A percentile compares a stretch with the other conserved stretches of the same genome.
phyloP scores from a whole-genome alignment of 805 yeast genomes.

The Metschnikowia lunata region DNA sequence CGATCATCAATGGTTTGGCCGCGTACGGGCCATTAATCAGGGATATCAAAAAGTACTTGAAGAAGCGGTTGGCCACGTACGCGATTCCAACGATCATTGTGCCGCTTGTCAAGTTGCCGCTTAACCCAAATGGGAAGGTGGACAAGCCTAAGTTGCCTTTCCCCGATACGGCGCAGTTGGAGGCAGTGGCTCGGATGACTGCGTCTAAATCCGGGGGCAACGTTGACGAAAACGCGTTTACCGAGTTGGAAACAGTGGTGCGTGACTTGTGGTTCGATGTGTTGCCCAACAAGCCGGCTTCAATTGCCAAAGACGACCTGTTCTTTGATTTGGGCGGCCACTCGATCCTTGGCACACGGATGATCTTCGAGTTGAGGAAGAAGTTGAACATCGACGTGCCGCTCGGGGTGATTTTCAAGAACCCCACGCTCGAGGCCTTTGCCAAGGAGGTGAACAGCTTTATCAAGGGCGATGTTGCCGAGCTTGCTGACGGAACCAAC shows the following conservation, averaged over 20 bases:
- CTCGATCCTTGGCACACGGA: slow-evolving; percentile 91
- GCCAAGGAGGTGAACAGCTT: slow-evolving; percentile 66
- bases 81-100: slow-evolving; percentile 92
- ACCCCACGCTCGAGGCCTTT: slow-evolving; percentile 79
- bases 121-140: slow-evolving; percentile 97
- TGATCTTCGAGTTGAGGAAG: slow-evolving; percentile 90
- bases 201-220: slow-evolving; percentile 39
- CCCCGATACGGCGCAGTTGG: slow-evolving; percentile 86
- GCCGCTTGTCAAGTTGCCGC: slow-evolving; percentile 79
- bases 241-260: slow-evolving; percentile 60
- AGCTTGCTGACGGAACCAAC: slow-evolving; percentile 31
- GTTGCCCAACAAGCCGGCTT: slow-evolving; percentile 79
- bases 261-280: slow-evolving; percentile 83
- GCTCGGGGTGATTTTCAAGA: slow-evolving; percentile 81
- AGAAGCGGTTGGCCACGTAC: slow-evolving; percentile 84
- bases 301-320: slow-evolving; percentile 73
- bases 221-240: slow-evolving; percentile 44
- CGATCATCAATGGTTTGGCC: slow-evolving; percentile 74
- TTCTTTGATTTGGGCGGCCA: slow-evolving; percentile 98
- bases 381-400: slow-evolving; percentile 77
- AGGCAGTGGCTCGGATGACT: slow-evolving; percentile 59
- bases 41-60: slow-evolving; percentile 70
- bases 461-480: slow-evolving; percentile 46
- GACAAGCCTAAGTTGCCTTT: slow-evolving; percentile 96
- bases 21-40: slow-evolving; percentile 72